Evolutionary conservation across 2,329 filamentous ascomycete genomes (phyloP).

Genomic region (Fusarium heterosporum): DNA sequence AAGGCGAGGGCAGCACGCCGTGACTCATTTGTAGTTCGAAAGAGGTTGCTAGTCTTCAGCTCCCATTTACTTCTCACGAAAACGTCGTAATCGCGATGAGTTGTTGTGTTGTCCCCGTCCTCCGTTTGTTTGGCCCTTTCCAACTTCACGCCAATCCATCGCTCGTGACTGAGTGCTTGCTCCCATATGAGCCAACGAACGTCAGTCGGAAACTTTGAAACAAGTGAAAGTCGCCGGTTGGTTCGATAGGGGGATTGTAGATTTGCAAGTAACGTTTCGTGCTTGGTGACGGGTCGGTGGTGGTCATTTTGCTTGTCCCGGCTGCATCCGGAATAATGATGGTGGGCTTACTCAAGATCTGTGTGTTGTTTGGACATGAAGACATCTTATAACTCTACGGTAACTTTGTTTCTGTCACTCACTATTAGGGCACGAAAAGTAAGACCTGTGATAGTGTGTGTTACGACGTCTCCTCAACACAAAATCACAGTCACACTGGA

Average conservation of each 20-base stretch:
- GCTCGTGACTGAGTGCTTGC: background rate
- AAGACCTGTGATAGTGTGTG: too few relatives aligned
- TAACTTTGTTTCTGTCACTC: too few relatives aligned
- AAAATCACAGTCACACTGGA: too few relatives aligned
- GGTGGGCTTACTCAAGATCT: too few relatives aligned
- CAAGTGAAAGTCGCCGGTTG: background rate
- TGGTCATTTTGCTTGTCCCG: background rate
- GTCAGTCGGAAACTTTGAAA: background rate
- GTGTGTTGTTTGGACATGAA: too few relatives aligned
- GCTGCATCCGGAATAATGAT: too few relatives aligned
- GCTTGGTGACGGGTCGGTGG: background rate
- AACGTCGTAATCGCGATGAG: fast-evolving
- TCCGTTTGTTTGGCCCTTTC: fast-evolving
- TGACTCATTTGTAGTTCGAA: background rate
- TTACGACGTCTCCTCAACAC: too few relatives aligned
- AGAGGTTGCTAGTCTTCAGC: conserved; percentile 9
- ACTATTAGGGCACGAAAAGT: too few relatives aligned
- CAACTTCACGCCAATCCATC: background rate
- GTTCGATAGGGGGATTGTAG: background rate
- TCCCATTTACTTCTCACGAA: fast-evolving
- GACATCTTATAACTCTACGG: too few relatives aligned
- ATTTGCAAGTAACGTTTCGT: background rate
- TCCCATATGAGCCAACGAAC: conserved; percentile 16
- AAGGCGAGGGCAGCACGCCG: background rate
- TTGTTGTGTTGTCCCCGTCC: fast-evolving